Evolutionary conservation across 2,329 filamentous ascomycete species (phyloP).

Genomic region (Huntiella moniliformis): DNA sequence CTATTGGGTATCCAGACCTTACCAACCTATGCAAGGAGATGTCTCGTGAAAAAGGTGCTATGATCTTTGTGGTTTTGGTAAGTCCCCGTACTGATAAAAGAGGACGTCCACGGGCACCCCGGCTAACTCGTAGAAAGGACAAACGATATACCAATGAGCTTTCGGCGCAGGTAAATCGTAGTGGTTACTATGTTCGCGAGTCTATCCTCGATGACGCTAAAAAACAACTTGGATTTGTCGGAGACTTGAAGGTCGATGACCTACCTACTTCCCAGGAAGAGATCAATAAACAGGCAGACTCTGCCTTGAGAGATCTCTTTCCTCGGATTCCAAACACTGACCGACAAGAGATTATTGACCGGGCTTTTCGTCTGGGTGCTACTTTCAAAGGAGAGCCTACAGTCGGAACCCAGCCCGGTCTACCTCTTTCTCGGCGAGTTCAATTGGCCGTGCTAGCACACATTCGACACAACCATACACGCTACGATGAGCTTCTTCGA

Average conservation of each 20-base stretch:
- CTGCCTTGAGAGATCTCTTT: constrained; percentile 42
- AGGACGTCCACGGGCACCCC: background rate
- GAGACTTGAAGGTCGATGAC: constrained; percentile 27
- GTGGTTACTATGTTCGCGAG: constrained; percentile 41
- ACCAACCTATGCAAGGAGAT: constrained; percentile 45
- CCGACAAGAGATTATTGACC: constrained; percentile 40
- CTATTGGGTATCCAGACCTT: constrained; percentile 41
- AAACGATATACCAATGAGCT: constrained; percentile 20
- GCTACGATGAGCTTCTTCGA: constrained; percentile 41
- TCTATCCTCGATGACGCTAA: constrained; percentile 39
- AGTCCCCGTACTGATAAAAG: constrained; percentile 14
- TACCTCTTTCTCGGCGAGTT: constrained; percentile 41
- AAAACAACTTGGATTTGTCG: constrained; percentile 15
- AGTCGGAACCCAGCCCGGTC: constrained; percentile 36
- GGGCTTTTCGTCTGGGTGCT: constrained; percentile 40
- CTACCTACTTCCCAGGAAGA: constrained; percentile 40
- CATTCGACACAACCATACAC: constrained; percentile 47
- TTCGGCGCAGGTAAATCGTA: constrained; percentile 36
- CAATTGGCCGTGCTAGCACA: constrained; percentile 48
- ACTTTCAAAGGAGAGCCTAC: constrained; percentile 33
- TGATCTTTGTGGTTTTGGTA: constrained; percentile 51
- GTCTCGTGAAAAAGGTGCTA: constrained; percentile 40
- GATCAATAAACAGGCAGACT: constrained; percentile 44
- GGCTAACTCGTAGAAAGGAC: constrained; percentile 15
- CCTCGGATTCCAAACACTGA: constrained; percentile 47